Evolutionary conservation across 257 asterid genomes (phyloP).

Genomic region (Jasminum sambac): DNA sequence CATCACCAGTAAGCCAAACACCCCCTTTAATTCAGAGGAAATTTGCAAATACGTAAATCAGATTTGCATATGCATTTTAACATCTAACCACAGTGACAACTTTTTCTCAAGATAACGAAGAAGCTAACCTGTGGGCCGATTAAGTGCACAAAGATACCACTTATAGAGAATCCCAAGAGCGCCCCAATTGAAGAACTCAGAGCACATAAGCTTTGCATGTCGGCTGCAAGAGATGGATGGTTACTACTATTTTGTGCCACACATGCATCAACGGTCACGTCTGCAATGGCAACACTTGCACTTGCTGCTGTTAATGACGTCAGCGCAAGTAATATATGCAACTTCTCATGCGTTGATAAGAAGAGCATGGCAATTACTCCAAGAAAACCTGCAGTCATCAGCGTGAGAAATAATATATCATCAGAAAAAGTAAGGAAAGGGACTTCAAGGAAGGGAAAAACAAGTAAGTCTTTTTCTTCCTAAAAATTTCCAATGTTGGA

Average conservation of each 20-base stretch:
- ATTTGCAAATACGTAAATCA: constrained; percentile 8
- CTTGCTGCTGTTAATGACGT: constrained; percentile 79
- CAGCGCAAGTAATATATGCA: constrained; percentile 72
- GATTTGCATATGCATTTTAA: constrained; percentile 1
- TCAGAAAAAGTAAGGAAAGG: background rate
- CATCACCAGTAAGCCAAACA: constrained; percentile 72
- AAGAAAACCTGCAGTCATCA: constrained; percentile 52
- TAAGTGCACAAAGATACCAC: constrained; percentile 85
- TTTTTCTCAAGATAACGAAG: constrained; percentile 15
- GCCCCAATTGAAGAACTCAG: constrained; percentile 87
- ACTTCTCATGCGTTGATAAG: constrained; percentile 62
- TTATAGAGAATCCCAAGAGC: constrained; percentile 72
- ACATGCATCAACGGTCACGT: constrained; percentile 95
- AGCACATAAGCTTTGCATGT: constrained; percentile 93
- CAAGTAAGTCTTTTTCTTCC: background rate
- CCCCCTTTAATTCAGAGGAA: constrained; percentile 58
- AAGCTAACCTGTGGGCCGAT: constrained; percentile 79
- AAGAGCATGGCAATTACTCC: constrained; percentile 81
- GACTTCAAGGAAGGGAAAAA: background rate
- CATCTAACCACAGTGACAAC: background rate
- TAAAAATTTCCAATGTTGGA: background rate
- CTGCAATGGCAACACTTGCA: constrained; percentile 97
- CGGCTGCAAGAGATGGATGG: constrained; percentile 82
- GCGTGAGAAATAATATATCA: background rate
- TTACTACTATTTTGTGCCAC: constrained; percentile 84